phyloP scores from a whole-genome alignment of 2,329 filamentous ascomycete genomes.

The Hypoxylon sp. region DNA sequence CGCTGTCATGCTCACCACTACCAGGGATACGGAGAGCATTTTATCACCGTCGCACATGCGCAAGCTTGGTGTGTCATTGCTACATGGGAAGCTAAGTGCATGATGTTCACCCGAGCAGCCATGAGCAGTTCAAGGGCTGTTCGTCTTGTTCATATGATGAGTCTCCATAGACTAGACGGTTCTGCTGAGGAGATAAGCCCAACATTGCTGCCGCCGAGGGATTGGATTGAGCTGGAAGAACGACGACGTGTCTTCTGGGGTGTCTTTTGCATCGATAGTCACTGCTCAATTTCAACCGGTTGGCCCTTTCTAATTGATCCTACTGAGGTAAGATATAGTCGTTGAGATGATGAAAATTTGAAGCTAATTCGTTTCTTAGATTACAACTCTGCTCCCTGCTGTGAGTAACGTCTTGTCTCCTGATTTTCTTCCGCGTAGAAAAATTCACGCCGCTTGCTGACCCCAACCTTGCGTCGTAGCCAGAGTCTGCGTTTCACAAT shows the following conservation, averaged over 20 bases:
- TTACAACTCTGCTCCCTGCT: slow-evolving; percentile 78
- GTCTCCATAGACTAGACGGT: slow-evolving; percentile 61
- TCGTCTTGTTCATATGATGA: slow-evolving; percentile 83
- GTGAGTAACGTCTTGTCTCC: slow-evolving; percentile 30
- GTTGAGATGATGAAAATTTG: neutral
- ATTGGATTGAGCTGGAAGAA: slow-evolving; percentile 86
- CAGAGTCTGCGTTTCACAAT: slow-evolving; percentile 77
- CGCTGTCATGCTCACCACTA: slow-evolving; percentile 21
- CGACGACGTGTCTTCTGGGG: slow-evolving; percentile 87
- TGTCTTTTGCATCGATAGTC: slow-evolving; percentile 82
- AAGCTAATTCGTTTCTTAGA: slow-evolving; percentile 50
- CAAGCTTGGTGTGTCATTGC: slow-evolving; percentile 81
- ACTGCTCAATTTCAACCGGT: slow-evolving; percentile 86
- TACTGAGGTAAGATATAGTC: slow-evolving; percentile 61
- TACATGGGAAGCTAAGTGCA: slow-evolving; percentile 82
- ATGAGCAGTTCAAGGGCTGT: slow-evolving; percentile 78
- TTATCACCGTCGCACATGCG: slow-evolving; percentile 80
- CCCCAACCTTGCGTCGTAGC: slow-evolving; percentile 49
- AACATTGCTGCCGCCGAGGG: slow-evolving; percentile 74
- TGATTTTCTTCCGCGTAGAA: neutral
- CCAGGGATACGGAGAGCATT: slow-evolving; percentile 77
- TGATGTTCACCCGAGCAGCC: slow-evolving; percentile 87
- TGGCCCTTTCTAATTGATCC: slow-evolving; percentile 87
- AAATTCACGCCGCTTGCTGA: slow-evolving; percentile 23
- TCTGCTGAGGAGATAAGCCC: slow-evolving; percentile 61